phyloP scores from a whole-genome alignment of 306 rosid species.

The cucumber (Cucumis sativus) region DNA sequence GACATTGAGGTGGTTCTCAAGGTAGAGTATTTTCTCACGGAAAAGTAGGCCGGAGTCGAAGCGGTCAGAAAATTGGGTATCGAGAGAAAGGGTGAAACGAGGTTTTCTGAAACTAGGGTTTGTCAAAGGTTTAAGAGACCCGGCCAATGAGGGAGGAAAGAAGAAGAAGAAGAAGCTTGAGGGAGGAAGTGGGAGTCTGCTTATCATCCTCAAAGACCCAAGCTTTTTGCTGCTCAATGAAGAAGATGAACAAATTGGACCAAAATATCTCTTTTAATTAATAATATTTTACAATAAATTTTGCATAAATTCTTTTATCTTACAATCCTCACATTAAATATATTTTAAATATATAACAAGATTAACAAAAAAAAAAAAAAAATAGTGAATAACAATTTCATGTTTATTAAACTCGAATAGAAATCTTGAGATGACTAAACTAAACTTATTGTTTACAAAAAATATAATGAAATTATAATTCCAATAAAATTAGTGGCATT shows the following conservation, averaged over 20 bases:
- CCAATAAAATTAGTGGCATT: too few relatives aligned
- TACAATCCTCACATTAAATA: too few relatives aligned
- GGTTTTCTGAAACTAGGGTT: constrained; percentile 14
- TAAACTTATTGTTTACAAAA: too few relatives aligned
- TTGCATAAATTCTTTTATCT: too few relatives aligned
- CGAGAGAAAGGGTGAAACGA: neutral
- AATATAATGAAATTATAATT: too few relatives aligned
- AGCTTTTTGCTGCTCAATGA: neutral
- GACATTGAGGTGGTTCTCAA: constrained; percentile 42
- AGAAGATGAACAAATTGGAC: neutral
- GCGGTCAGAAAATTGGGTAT: constrained; percentile 14
- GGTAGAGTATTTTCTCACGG: constrained; percentile 58
- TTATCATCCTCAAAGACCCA: constrained; percentile 7
- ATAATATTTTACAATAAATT: neutral
- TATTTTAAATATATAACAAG: too few relatives aligned
- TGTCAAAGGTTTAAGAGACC: constrained; percentile 14
- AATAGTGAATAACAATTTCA: too few relatives aligned
- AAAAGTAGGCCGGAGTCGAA: constrained; percentile 47
- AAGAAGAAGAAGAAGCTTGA: neutral
- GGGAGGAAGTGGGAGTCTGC: constrained; percentile 6
- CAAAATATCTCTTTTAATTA: neutral
- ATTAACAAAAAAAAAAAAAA: too few relatives aligned
- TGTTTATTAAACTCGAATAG: too few relatives aligned
- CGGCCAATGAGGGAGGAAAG: constrained; percentile 2
- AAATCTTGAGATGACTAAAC: too few relatives aligned